Evolutionary conservation across 2,329 filamentous ascomycete genomes (phyloP).

Genomic region (Cryphonectria parasitica): DNA sequence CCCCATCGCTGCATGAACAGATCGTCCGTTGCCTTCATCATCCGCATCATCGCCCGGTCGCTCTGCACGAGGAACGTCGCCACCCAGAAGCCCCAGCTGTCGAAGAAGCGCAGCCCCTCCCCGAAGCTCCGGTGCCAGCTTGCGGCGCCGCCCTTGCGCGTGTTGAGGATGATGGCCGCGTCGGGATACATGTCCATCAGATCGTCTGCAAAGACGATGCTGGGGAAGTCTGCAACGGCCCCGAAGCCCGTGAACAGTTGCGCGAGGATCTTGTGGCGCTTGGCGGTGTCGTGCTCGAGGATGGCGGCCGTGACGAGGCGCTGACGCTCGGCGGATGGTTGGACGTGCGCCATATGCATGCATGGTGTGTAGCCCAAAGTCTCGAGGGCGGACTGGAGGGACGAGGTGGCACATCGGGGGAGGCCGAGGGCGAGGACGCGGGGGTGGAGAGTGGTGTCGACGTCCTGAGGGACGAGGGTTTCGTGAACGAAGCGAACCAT

Average conservation of each 20-base stretch:
- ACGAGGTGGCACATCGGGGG: constrained; percentile 43
- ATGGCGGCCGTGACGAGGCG: constrained; percentile 36
- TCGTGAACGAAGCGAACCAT: constrained; percentile 28
- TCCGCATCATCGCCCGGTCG: constrained; percentile 25
- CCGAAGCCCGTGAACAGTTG: constrained; percentile 39
- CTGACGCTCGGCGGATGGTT: constrained; percentile 32
- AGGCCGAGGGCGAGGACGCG: constrained; percentile 33
- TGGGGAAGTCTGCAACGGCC: constrained; percentile 37
- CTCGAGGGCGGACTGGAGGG: constrained; percentile 41
- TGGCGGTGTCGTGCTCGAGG: constrained; percentile 34
- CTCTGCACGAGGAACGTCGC: constrained; percentile 24
- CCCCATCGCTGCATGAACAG: constrained; percentile 23
- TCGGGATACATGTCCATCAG: constrained; percentile 46
- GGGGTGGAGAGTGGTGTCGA: constrained; percentile 12
- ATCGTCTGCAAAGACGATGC: constrained; percentile 40
- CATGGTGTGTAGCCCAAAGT: constrained; percentile 37
- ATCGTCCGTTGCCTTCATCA: constrained; percentile 26
- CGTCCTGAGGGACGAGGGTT: constrained; percentile 9
- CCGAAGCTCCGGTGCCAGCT: constrained; percentile 23
- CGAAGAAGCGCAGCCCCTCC: constrained; percentile 26
- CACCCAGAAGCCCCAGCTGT: constrained; percentile 26
- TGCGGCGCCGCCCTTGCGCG: constrained; percentile 17
- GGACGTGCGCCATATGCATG: constrained; percentile 38
- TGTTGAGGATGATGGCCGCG: constrained; percentile 40
- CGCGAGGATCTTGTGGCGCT: constrained; percentile 38